phyloP scores from a whole-genome alignment of 2,329 filamentous ascomycete genomes.

The Leptodontidium sp. region DNA sequence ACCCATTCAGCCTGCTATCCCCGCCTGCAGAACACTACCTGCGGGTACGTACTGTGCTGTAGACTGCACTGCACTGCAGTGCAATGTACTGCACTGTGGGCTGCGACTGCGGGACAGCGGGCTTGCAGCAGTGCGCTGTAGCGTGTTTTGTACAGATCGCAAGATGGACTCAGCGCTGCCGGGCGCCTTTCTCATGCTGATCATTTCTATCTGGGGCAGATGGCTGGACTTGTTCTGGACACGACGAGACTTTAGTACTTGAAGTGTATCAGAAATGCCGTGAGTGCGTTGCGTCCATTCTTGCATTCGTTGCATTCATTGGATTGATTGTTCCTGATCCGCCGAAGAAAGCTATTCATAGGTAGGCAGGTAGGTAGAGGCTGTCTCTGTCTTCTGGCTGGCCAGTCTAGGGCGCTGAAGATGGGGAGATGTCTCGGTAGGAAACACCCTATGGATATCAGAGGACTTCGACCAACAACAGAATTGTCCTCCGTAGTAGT shows the following conservation, averaged over 20 bases:
- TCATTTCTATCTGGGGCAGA: neutral
- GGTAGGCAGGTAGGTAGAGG: neutral
- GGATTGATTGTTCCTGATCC: neutral
- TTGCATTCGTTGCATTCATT: too few relatives aligned
- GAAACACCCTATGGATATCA: constrained; percentile 4
- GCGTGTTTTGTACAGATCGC: constrained; percentile 14
- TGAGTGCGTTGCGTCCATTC: neutral
- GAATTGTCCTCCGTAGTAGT: too few relatives aligned
- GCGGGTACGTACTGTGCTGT: too few relatives aligned
- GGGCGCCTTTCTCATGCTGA: neutral
- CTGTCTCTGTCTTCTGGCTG: neutral
- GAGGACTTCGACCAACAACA: neutral
- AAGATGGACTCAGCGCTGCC: neutral
- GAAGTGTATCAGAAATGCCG: constrained; percentile 1
- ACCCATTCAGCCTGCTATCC: constrained; percentile 14
- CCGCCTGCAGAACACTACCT: neutral
- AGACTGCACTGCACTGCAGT: neutral
- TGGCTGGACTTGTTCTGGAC: neutral
- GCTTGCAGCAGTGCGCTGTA: constrained; percentile 4
- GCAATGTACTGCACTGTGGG: neutral
- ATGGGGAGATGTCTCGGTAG: constrained; percentile 6
- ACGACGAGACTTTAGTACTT: too few relatives aligned
- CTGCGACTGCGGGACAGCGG: neutral
- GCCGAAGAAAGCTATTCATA: constrained; percentile 15
- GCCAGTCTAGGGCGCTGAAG: neutral